Base-by-base conservation (phyloP, 495 filamentous ascomycete species). In the Podospora pseudopauciseta region DNA sequence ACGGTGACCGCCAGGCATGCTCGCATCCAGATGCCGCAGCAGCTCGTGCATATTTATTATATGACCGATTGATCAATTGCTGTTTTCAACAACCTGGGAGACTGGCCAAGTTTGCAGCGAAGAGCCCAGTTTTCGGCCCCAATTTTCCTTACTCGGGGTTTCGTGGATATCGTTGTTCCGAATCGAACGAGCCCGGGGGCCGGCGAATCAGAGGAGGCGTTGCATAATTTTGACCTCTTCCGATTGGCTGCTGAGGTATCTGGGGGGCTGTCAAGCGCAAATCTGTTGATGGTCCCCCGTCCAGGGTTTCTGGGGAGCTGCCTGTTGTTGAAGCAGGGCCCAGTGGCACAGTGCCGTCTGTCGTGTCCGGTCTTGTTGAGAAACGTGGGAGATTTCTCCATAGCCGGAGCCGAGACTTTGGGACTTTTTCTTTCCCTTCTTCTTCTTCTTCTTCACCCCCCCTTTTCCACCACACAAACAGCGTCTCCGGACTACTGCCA, bases 151-250 rank as follows among this genome's bases (percentile, higher is more conserved):
- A 58, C 55, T 58, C 55, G 55, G 55, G n/a, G n/a, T 26, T 58
- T 58, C 66, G 54, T 65, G 65, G 65, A 65, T 60, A 61, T 61
- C 68, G 60, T 54, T 58, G 63, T 66, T 60, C 68, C 68, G 65
- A 65, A 67, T 74, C 72, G 72, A 58, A 70, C 65, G 44, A 72
- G 16, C 5, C 11, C 44, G 7, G 49, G 7, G 28, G 5, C 67
- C 19, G 32, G 58, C 73, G 63, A 75, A 75, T 75, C 68, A 73
- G 54, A 55, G 23, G 3, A 26, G 13, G 34, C 15, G 27, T 9
- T 27, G 71, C 49, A 60, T 68, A 20, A 68, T 68, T 72, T 59
- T 32, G 69, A 28, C 3, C 4, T 3, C 2, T 16, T 23, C 7
- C 66, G 63, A 73, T 75, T 75, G 73, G 73, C 32, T 55, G 2